These are phyloP conservation scores for Cubamyces sp. DNA, from an alignment of 768 basidiomycete genomes.

Conservation along the genomic window DNA sequence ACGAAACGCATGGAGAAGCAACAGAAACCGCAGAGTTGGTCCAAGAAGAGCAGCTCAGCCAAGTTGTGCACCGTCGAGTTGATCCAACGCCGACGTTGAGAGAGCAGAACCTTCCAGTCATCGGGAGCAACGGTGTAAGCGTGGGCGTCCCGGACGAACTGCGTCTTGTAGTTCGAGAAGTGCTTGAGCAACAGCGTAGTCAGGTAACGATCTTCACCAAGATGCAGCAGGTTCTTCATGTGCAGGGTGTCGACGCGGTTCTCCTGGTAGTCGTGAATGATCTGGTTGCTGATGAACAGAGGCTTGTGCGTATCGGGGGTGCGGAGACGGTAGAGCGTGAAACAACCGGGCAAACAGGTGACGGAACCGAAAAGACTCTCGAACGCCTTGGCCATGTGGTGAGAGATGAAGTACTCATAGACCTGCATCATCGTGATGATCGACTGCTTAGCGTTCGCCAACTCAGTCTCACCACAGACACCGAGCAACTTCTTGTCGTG, in stretches of 20 bases:
- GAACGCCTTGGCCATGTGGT: conserved; percentile 98
- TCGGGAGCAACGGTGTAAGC: conserved; percentile 96
- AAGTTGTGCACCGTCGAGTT: conserved; percentile 99
- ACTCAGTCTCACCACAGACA: conserved; percentile 92
- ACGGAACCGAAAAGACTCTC: conserved; percentile 97
- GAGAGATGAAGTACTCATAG: conserved; percentile 99
- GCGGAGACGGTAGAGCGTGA: conserved; percentile 94
- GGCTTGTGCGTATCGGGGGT: conserved; percentile 97
- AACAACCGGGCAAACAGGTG: conserved; percentile 98
- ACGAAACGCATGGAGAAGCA: conserved; percentile 99
- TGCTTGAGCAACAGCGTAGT: conserved; percentile 96
- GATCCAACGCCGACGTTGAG: conserved; percentile 99
- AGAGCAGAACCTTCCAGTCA: conserved; percentile 91
- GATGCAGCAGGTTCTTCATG: conserved; percentile 97
- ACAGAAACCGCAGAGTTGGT: conserved; percentile 94
- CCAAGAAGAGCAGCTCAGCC: conserved; percentile 89
- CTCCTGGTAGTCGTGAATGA: conserved; percentile 93
- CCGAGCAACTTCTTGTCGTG: conserved; percentile 95
- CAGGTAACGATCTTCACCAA: conserved; percentile 98
- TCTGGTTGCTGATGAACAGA: conserved; percentile 85
- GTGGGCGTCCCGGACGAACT: conserved; percentile 92
- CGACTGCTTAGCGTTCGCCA: conserved; percentile 94
- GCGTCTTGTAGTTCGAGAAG: conserved; percentile 93
- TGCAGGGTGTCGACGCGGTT: conserved; percentile 97
- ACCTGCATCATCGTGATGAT: conserved; percentile 99